Conservation (phyloP, 169 alveolate genomes). For the Plasmodium vinckei region DNA sequence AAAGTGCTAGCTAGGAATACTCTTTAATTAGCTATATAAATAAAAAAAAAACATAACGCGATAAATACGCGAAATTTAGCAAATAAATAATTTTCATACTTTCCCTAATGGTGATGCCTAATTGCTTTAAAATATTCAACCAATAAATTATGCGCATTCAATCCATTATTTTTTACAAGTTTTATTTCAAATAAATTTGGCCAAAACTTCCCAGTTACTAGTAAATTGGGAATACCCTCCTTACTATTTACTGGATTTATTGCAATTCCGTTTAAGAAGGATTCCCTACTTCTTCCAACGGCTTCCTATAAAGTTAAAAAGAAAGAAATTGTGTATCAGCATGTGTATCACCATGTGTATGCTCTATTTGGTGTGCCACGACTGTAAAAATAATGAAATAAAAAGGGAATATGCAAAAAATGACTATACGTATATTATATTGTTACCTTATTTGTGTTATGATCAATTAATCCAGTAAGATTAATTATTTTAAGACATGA, state of each 20-base stretch:
- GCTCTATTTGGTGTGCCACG: too few relatives aligned
- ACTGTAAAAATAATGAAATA: too few relatives aligned
- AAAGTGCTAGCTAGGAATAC: too few relatives aligned
- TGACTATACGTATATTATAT: neutral
- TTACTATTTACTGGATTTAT: constrained; percentile 6
- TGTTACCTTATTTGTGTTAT: constrained; percentile 21
- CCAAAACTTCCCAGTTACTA: constrained; percentile 70
- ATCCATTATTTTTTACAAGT: constrained; percentile 3
- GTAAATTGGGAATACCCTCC: constrained; percentile 9
- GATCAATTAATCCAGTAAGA: constrained; percentile 36
- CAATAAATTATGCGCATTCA: neutral
- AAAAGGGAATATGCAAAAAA: neutral
- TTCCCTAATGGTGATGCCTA: too few relatives aligned
- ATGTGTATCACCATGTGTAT: too few relatives aligned
- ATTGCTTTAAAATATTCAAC: constrained; percentile 16
- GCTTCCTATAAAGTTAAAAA: constrained; percentile 4
- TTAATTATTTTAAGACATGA: constrained; percentile 69
- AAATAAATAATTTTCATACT: too few relatives aligned
- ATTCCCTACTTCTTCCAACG: neutral
- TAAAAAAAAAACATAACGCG: too few relatives aligned
- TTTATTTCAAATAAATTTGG: constrained; percentile 68
- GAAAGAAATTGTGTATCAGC: neutral
- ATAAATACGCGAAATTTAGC: too few relatives aligned
- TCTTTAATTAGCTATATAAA: too few relatives aligned
- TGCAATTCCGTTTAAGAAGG: constrained; percentile 65